Conservation (phyloP, 805 yeast species). For the Cyberlindnera misumaiensis region DNA sequence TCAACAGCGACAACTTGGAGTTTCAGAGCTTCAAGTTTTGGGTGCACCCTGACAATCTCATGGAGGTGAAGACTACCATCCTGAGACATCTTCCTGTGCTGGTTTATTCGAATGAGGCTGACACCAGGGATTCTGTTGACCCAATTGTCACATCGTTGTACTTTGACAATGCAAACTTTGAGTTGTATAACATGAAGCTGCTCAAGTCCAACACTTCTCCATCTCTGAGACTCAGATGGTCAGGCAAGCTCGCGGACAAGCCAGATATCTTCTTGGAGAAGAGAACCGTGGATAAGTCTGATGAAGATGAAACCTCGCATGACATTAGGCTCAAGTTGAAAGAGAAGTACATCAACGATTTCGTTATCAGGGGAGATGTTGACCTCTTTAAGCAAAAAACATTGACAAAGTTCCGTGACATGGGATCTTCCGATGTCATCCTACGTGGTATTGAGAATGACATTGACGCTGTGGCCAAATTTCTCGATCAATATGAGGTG, state of each 20-base stretch:
- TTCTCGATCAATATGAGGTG: constrained; percentile 56
- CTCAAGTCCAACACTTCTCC: constrained; percentile 63
- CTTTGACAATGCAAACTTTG: constrained; percentile 79
- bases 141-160: constrained; percentile 83
- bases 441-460: constrained; percentile 47
- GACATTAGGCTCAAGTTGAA: constrained; percentile 66
- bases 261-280: constrained; percentile 80
- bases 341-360: constrained; percentile 74
- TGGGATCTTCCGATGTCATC: constrained; percentile 46
- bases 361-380: constrained; percentile 48
- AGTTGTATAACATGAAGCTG: constrained; percentile 78
- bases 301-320: constrained; percentile 45
- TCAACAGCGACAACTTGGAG: constrained; percentile 22
- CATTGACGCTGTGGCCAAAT: constrained; percentile 53
- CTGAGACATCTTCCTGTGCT: constrained; percentile 90
- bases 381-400: constrained; percentile 41
- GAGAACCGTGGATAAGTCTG: constrained; percentile 55
- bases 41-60: constrained; percentile 93
- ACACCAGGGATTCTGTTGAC: constrained; percentile 44
- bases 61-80: constrained; percentile 96
- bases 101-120: constrained; percentile 52
- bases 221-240: constrained; percentile 83
- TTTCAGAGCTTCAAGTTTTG: constrained; percentile 80
- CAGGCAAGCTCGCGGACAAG: constrained; percentile 70
- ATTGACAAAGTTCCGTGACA: constrained; percentile 54